Conservation (phyloP, 2,329 filamentous ascomycete genomes). For the Claviceps citrina region DNA sequence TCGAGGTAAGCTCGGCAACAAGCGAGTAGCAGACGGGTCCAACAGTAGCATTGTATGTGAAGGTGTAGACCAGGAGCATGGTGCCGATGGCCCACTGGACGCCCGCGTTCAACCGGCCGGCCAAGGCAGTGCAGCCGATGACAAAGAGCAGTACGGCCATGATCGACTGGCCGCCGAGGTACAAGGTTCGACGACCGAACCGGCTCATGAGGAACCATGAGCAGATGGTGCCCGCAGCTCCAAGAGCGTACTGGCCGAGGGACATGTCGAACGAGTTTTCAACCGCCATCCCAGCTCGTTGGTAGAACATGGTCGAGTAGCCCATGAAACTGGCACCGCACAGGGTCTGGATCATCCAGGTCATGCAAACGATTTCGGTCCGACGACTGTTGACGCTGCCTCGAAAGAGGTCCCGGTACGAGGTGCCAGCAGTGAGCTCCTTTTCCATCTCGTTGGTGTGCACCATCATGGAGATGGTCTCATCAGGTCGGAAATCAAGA, state of each 20-base stretch:
- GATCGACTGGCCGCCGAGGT: slow-evolving; percentile 32
- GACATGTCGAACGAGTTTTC: slow-evolving; percentile 24
- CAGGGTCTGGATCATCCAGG: slow-evolving; percentile 26
- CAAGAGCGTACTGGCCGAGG: slow-evolving; percentile 28
- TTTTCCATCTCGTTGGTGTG: slow-evolving; percentile 35
- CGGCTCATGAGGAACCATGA: slow-evolving; percentile 30
- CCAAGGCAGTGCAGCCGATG: slow-evolving; percentile 40
- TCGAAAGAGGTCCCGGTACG: slow-evolving; percentile 33
- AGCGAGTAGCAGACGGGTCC: slow-evolving; percentile 64
- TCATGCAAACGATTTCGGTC: slow-evolving; percentile 30
- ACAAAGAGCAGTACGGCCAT: slow-evolving; percentile 27
- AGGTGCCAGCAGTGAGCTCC: slow-evolving; percentile 22
- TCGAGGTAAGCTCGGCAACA: slow-evolving; percentile 40
- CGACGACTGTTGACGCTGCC: slow-evolving; percentile 27
- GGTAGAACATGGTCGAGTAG: slow-evolving; percentile 40
- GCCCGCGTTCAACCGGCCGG: slow-evolving; percentile 27
- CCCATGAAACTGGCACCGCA: slow-evolving; percentile 33
- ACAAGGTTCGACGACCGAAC: slow-evolving; percentile 30
- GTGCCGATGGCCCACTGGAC: slow-evolving; percentile 34
- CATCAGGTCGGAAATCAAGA: slow-evolving; percentile 22
- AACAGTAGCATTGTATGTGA: slow-evolving; percentile 25
- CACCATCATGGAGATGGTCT: slow-evolving; percentile 34
- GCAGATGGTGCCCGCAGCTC: slow-evolving; percentile 27
- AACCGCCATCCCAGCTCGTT: slow-evolving; percentile 25
- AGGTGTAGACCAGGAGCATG: slow-evolving; percentile 28